These are phyloP conservation scores for Sclerotinia borealis DNA, from an alignment of 2,329 filamentous ascomycete species.

Conservation along the genomic window DNA sequence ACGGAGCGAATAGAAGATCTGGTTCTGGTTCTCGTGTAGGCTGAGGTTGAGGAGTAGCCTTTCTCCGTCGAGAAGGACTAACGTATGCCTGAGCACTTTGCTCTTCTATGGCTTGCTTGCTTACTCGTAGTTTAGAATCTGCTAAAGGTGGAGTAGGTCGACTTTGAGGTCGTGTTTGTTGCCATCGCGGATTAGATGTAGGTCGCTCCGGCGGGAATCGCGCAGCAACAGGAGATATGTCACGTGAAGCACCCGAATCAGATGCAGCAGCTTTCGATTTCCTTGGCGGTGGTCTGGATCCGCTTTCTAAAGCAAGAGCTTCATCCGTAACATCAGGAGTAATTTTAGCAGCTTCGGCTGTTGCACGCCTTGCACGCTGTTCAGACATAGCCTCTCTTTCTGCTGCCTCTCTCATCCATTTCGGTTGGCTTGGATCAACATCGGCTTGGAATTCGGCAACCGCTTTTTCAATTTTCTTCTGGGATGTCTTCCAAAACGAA, in stretches of 20 bases:
- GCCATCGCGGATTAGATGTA: conserved; percentile 52
- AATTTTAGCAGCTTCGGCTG: conserved; percentile 8
- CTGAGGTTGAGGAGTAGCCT: conserved; percentile 39
- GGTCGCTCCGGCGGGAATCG: conserved; percentile 38
- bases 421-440: conserved; percentile 73
- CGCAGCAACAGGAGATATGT: conserved; percentile 45
- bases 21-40: conserved; percentile 43
- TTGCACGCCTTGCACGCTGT: conserved; percentile 24
- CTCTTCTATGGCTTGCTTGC: conserved; percentile 68
- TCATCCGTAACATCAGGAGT: conserved; percentile 54
- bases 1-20: conserved; percentile 56
- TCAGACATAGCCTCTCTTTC: conserved; percentile 34
- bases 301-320: conserved; percentile 72
- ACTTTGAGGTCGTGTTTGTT: conserved; percentile 38
- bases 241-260: conserved; percentile 34
- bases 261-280: conserved; percentile 28
- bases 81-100: conserved; percentile 79
- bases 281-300: conserved; percentile 47
- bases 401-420: conserved; percentile 72
- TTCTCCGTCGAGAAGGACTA: conserved; percentile 77
- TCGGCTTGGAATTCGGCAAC: conserved; percentile 78
- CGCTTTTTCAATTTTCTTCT: conserved; percentile 88
- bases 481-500: conserved; percentile 88
- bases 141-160: conserved; percentile 24
- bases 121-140: conserved; percentile 57